Base-by-base conservation (phyloP, 1,284 basidiomycete genomes). In the Vanrija pseudolonga region DNA sequence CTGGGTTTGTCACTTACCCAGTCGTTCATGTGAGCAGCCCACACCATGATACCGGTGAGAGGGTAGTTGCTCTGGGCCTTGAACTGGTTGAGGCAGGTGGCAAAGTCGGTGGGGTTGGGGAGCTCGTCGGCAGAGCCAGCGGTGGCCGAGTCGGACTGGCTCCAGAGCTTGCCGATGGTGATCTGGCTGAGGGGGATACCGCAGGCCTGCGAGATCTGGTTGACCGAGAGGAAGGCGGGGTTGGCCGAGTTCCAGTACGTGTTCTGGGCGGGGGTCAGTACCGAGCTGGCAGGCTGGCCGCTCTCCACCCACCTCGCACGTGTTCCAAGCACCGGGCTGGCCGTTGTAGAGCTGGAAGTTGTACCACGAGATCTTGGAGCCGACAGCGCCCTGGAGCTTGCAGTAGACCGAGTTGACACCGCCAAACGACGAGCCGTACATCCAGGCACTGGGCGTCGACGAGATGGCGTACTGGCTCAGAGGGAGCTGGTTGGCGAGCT, bases 321-420 rank as follows among this genome's bases (percentile, higher is more conserved):
- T 60, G 54, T 60, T 49, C 58, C 58, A 60, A 19, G 57, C 52
- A 47, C 37, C 41, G 19, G 36, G 32, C 43, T 38, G 23, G 41
- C 57, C 57, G 55, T 77, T 77, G 63, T 77, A 78, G 65, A 76
- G 76, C 63, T 78, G 77, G 43, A 77, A 54, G 57, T 74, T 73
- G 65, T 71, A 72, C 62, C 53, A 61, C 14, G 39, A 28, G 39
- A 56, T 59, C 32, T 36, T 51, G 45, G 58, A 49, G 8, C 74
- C 74, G 11, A 67, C 66, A 7, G 62, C 58, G 24, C 65, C 36
- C 50, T 72, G 66, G 45, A 76, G 64, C 46, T 62, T 59, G 48
- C 65, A 63, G 56, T 75, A 76, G 2, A 69, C 71, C n/a, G 46
- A 47, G 47, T 52, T 28, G 26, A 44, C 47, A 22, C 39, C 32